Base-by-base conservation (phyloP, 257 asterid genomes). In the Eustoma russellianum region DNA sequence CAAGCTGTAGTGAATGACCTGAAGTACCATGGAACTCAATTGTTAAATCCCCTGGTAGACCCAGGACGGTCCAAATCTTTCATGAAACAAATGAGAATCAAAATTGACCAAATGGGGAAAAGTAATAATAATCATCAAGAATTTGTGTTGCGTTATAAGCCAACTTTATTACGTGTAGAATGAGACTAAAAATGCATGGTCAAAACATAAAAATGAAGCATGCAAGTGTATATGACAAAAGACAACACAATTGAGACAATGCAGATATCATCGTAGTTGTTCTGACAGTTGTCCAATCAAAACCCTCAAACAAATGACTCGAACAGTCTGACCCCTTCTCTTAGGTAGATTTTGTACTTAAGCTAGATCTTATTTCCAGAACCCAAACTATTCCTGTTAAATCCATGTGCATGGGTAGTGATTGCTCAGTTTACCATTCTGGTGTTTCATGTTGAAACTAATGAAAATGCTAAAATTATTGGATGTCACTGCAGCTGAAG, bases 1-100 rank as follows among this genome's bases (percentile, higher is more conserved):
- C 65, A 91, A 76, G 75, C 97, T 79, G 65, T 84, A 87, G 70
- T 91, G 97, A 58, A 91, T 82, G 57, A 91, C 97, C 98, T 91
- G 91, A 63, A 52, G 68, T 34, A 38, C 43, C 43, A 7, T 11
- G 12, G 43, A 11, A 3, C 12, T 11, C 43, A 8, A 38, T 11
- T 11, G 11, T 11, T 38, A 38, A 11, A 38, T 38, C 9, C 12
- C 12, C 43, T 38, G 11, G 12, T 0, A 38, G 43, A 5, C 13
- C 9, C 43, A 38, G 12, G 43, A 38, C 5, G 43, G 43, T 7
- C 43, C 7, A 38, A 11, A 8, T 7, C 11, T 38, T 24, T 38
- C 12, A 38, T 38, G 9, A 11, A 38, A 38, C 7, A 4, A 38
- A 11, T 2, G 12, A 38, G 43, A 7, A 38, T 8, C 43, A 5